phyloP scores from a whole-genome alignment of 2,329 filamentous ascomycete species.

The Venturia aucupariae region DNA sequence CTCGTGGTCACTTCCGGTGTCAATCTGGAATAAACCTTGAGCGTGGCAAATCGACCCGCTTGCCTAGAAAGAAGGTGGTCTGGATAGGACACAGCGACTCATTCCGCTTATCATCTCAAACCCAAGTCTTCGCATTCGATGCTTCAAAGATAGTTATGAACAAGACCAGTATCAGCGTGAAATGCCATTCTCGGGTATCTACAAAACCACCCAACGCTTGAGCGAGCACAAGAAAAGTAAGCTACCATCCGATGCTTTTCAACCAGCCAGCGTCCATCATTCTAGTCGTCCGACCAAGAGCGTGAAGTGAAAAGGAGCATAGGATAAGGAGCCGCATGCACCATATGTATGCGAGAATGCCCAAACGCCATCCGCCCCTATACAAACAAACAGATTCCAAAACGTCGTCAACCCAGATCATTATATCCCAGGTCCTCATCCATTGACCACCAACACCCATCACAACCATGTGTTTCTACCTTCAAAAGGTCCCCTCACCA shows the following conservation, averaged over 20 bases:
- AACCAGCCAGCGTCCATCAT: background rate
- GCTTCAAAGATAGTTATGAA: too few relatives aligned
- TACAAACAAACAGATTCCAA: background rate
- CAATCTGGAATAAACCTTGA: too few relatives aligned
- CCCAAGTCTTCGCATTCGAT: too few relatives aligned
- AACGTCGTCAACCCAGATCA: background rate
- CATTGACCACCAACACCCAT: background rate
- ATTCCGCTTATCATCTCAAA: too few relatives aligned
- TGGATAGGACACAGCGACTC: too few relatives aligned
- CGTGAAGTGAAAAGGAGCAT: background rate
- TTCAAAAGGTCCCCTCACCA: background rate
- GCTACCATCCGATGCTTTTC: background rate
- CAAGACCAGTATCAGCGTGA: too few relatives aligned
- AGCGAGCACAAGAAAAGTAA: background rate
- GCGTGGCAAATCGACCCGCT: too few relatives aligned
- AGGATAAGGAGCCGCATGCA: background rate
- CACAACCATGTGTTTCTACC: background rate
- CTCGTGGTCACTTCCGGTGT: too few relatives aligned
- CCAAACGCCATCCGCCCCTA: background rate
- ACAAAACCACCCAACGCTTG: background rate
- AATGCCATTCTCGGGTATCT: conserved; percentile 4
- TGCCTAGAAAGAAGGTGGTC: too few relatives aligned
- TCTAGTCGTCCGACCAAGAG: background rate
- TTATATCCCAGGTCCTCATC: background rate
- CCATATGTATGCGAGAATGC: background rate